Evolutionary conservation across 2,329 filamentous ascomycete genomes (phyloP), one percentile per base, ranked within the genome.

Genomic region (Leptographium flavum): DNA sequence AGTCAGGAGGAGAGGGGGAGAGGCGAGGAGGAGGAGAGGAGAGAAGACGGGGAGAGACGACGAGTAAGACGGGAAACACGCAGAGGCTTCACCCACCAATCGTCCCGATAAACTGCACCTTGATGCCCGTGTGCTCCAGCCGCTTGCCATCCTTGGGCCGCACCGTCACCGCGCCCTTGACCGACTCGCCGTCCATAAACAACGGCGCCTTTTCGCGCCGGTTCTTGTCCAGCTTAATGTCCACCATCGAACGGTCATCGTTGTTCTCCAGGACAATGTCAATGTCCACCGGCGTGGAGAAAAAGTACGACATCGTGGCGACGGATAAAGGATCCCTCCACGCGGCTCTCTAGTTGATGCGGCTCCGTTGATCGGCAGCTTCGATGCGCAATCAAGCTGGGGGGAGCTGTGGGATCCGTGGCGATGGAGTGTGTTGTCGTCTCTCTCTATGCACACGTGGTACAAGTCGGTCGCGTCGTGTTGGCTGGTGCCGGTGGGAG

Each of bases 141-240:
- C 92, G 79, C 73, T 96, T 96, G 60, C 92, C 92, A 72, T 98
- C 92, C 67, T 98, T 98, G 42, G 92, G 92, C 54, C 92, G 73
- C 54, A 98, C 81, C 8, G 92, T 98, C 50, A 98, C 88, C 43
- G 83, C 83, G 57, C 90, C 92, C 71, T 94, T 95, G 59, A 98
- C 90, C 36, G 88, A 95, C 70, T 98, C 92, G 55, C 93, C 92
- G 61, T 98, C 92, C 73, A 94, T 88, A 64, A 94, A 98, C 51
- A 98, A 73, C 48, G 92, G 92, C 41, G 88, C 88, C 69, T 95
- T 94, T 66, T 98, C 92, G 59, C 88, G 83, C 56, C 90, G 79
- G 69, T 88, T 93, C 79, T 96, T 96, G 69, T 96, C 92, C 55
- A 95, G 83, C 75, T 94, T 94, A 68, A 94, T 86, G 61, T 98